Conservation (phyloP, 768 basidiomycete genomes). For the Mycena haematopus region DNA sequence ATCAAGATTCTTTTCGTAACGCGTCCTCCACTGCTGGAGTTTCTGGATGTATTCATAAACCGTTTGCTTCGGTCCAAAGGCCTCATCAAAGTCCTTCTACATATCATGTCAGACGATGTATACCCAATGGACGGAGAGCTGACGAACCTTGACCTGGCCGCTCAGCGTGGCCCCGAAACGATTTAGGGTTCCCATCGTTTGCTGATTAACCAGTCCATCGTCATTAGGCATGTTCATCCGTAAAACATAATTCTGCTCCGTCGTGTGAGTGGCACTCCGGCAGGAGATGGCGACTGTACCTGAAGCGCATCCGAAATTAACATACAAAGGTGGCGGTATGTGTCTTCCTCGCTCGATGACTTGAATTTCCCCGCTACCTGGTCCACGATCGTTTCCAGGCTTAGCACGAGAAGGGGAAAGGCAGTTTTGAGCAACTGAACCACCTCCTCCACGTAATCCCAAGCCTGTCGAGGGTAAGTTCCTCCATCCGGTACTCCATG, state of each 20-base stretch:
- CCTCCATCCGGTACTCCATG: constrained; percentile 35
- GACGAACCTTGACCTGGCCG: constrained; percentile 61
- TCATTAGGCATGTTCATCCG: constrained; percentile 73
- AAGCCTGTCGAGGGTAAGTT: constrained; percentile 65
- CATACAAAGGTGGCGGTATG: constrained; percentile 89
- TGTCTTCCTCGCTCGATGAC: constrained; percentile 87
- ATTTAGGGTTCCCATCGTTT: constrained; percentile 60
- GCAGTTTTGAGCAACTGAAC: constrained; percentile 93
- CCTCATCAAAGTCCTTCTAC: constrained; percentile 89
- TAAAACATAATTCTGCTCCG: constrained; percentile 65
- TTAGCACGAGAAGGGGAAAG: constrained; percentile 92
- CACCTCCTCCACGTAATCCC: constrained; percentile 93
- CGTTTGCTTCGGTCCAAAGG: constrained; percentile 83
- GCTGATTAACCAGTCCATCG: constrained; percentile 64
- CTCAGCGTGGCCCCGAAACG: constrained; percentile 70
- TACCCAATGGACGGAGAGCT: neutral
- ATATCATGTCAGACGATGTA: constrained; percentile 14
- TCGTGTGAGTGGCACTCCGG: constrained; percentile 4
- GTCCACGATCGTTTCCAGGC: constrained; percentile 96
- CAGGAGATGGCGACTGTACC: constrained; percentile 48
- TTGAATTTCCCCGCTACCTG: constrained; percentile 92
- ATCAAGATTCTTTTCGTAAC: constrained; percentile 86
- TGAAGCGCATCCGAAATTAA: constrained; percentile 86
- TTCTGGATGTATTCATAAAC: constrained; percentile 88
- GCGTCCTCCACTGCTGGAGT: constrained; percentile 92